These are phyloP conservation scores for Protomyces inundatus DNA, from an alignment of 1,139 yeast species.

Conservation along the genomic window DNA sequence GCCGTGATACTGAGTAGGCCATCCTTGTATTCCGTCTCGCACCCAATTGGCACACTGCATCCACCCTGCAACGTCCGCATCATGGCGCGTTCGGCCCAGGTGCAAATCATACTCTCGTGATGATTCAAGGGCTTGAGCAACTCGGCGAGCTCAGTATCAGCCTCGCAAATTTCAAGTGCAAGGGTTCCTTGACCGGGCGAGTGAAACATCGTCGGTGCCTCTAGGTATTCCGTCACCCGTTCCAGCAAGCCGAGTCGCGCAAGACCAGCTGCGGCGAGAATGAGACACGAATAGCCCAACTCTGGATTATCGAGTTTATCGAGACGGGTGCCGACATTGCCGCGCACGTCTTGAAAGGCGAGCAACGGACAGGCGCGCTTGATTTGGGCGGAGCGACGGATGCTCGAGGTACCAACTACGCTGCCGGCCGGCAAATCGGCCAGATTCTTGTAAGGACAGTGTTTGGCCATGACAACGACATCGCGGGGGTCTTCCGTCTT, in stretches of 20 bases:
- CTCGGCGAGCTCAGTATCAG: conserved; percentile 54
- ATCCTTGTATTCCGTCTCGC: conserved; percentile 54
- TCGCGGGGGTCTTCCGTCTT: conserved; percentile 67
- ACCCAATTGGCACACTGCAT: conserved; percentile 96
- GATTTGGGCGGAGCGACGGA: conserved; percentile 80
- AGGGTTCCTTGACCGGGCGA: conserved; percentile 98
- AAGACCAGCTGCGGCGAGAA: conserved; percentile 90
- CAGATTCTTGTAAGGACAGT: conserved; percentile 58
- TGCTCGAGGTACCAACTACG: conserved; percentile 88
- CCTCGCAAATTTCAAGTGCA: conserved; percentile 78
- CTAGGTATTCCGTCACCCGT: conserved; percentile 60
- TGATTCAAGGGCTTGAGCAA: conserved; percentile 62
- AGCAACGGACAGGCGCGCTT: conserved; percentile 55
- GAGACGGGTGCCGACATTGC: conserved; percentile 58
- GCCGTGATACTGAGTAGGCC: conserved; percentile 52
- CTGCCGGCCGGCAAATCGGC: conserved; percentile 77
- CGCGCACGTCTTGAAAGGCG: conserved; percentile 58
- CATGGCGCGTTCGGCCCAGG: conserved; percentile 84
- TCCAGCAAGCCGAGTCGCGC: conserved; percentile 62
- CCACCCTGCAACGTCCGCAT: conserved; percentile 94
- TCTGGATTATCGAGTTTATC: conserved; percentile 64
- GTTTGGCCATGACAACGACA: conserved; percentile 75
- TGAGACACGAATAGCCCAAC: conserved; percentile 66
- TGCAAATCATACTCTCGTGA: conserved; percentile 61
- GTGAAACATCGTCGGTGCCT: conserved; percentile 82